Evolutionary conservation across 2,329 filamentous ascomycete genomes (phyloP).

Genomic region (Alternaria atra): DNA sequence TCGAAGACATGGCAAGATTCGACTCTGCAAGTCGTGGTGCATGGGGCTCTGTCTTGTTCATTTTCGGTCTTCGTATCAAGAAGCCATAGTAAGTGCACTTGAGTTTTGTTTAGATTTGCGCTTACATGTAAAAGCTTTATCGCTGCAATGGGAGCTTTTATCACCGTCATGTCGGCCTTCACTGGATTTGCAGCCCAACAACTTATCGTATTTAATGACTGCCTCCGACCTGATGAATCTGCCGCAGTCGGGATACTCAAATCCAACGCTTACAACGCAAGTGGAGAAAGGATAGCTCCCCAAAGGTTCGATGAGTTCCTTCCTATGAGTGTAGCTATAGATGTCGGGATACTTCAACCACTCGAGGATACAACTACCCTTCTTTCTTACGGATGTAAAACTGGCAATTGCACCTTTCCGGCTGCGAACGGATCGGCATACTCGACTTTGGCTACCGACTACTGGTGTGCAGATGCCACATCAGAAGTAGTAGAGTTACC

Average conservation of each 20-base stretch:
- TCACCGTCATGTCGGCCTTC: slow-evolving; percentile 11
- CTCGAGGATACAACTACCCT: slow-evolving; percentile 13
- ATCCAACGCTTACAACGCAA: slow-evolving; percentile 6
- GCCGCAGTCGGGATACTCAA: slow-evolving; percentile 3
- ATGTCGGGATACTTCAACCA: slow-evolving; percentile 14
- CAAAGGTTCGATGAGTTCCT: background rate
- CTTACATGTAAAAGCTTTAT: slow-evolving; percentile 11
- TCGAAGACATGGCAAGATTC: slow-evolving; percentile 18
- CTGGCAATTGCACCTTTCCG: slow-evolving; percentile 21
- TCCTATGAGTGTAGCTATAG: slow-evolving; percentile 14
- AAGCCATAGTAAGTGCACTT: slow-evolving; percentile 3
- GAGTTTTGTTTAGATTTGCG: background rate
- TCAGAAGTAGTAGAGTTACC: background rate
- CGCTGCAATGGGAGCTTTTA: slow-evolving; percentile 14
- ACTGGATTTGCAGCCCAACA: slow-evolving; percentile 20
- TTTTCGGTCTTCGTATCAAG: slow-evolving; percentile 6
- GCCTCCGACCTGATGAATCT: slow-evolving; percentile 3
- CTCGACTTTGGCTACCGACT: slow-evolving; percentile 14
- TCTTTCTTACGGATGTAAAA: slow-evolving; percentile 18
- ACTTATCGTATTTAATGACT: slow-evolving; percentile 15
- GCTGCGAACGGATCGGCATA: slow-evolving; percentile 6
- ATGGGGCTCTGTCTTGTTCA: slow-evolving; percentile 16
- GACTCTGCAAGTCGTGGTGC: slow-evolving; percentile 22
- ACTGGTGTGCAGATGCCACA: slow-evolving; percentile 13
- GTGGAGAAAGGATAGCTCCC: background rate